Evolutionary conservation across 495 filamentous ascomycete species (phyloP).

Genomic region (Xylaria castorea): DNA sequence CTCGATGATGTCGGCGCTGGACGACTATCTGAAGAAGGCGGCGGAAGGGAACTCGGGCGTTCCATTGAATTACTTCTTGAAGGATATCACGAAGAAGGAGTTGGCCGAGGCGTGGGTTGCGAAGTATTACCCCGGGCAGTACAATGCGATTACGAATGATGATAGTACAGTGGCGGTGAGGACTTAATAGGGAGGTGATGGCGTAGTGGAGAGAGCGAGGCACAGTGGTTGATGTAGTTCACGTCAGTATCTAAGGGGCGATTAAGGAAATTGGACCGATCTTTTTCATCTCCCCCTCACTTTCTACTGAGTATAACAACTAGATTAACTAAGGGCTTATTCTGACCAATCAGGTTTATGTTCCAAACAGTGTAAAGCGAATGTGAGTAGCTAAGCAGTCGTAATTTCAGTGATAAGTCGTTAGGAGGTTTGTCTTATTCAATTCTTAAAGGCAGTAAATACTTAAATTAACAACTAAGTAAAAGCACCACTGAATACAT

Average conservation of each 20-base stretch:
- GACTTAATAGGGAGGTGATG: not conserved
- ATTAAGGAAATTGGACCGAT: not conserved
- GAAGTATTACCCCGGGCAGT: constrained; percentile 12
- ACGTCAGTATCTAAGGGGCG: not conserved
- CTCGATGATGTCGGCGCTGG: constrained; percentile 13
- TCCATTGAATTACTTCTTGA: constrained; percentile 8
- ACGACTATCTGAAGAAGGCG: constrained; percentile 17
- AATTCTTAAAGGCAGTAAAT: not conserved
- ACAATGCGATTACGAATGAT: constrained; percentile 13
- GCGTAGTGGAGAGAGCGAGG: not conserved
- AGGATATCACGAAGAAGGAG: constrained; percentile 16
- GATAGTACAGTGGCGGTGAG: not conserved
- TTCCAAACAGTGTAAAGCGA: not conserved
- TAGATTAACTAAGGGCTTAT: not conserved
- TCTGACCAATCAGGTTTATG: not conserved
- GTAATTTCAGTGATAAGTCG: not conserved
- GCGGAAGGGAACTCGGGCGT: constrained; percentile 8
- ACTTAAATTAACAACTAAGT: no score
- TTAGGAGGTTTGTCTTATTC: not conserved
- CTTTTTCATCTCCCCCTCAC: not conserved
- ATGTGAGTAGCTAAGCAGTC: not conserved
- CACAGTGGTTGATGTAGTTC: not conserved
- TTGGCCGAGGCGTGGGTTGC: constrained; percentile 8
- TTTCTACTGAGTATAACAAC: not conserved
- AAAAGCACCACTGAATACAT: no score